Conservation (phyloP, 139 green algal species). For the Chlamydomonas sphaeroides region DNA sequence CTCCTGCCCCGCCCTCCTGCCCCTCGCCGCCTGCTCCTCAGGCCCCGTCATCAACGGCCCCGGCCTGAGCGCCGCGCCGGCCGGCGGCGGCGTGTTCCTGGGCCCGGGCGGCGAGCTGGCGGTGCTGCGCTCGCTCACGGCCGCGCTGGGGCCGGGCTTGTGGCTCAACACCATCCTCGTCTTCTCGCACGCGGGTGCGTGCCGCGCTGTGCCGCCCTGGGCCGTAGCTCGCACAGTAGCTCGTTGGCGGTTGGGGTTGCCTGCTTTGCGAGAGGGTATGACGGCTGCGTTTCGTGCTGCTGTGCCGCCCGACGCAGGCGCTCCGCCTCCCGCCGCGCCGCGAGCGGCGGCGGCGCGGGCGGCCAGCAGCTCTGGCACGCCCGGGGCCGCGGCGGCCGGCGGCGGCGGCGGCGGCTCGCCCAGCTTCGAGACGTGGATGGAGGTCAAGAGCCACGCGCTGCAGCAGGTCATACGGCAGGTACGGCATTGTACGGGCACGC, state of each 20-base stretch:
- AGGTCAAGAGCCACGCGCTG: conserved; percentile 60
- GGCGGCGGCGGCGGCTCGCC: neutral
- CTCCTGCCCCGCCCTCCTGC: too few species aligned
- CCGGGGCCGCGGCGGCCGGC: neutral
- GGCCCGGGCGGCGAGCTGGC: conserved; percentile 44
- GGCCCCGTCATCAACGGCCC: too few species aligned
- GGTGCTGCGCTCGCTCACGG: conserved; percentile 43
- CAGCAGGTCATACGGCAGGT: conserved; percentile 54
- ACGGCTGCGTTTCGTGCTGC: neutral
- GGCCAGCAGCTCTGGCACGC: too few species aligned
- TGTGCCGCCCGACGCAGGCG: neutral
- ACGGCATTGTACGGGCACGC: too few species aligned
- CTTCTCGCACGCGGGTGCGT: conserved; percentile 59
- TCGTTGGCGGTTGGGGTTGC: too few species aligned
- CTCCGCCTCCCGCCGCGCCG: neutral
- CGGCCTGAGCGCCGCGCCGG: neutral
- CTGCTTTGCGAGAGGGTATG: too few species aligned
- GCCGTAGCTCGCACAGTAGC: too few species aligned
- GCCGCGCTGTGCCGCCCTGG: too few species aligned
- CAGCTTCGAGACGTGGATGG: conserved; percentile 53
- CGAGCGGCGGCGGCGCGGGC: too few species aligned
- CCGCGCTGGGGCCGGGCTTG: conserved; percentile 46
- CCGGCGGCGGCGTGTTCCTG: conserved; percentile 16
- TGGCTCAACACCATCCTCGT: conserved; percentile 73
- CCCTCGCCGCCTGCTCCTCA: too few species aligned